Conservation (phyloP, 495 filamentous ascomycete species). For the Clohesyomyces aquaticus region DNA sequence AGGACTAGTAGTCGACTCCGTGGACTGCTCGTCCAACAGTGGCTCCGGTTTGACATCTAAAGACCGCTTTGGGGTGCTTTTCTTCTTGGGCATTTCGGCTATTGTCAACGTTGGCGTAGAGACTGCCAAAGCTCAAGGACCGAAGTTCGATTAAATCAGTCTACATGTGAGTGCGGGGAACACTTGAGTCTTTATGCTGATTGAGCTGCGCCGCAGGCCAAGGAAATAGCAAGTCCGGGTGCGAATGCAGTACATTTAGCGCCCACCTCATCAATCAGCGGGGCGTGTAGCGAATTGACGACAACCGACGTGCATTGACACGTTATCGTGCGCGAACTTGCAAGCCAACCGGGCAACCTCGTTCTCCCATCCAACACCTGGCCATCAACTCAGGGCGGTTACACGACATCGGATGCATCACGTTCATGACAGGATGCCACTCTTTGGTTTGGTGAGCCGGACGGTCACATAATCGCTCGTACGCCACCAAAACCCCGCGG, state of each 20-base stretch:
- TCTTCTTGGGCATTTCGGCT: conserved; percentile 6
- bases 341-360: too few relatives aligned
- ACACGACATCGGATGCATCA: too few relatives aligned
- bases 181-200: conserved; percentile 1
- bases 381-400: too few relatives aligned
- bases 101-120: background rate
- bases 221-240: conserved; percentile 1
- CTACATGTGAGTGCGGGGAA: background rate
- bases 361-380: too few relatives aligned
- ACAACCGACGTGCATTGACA: too few relatives aligned
- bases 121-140: background rate
- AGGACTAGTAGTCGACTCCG: conserved; percentile 11
- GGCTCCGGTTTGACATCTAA: background rate
- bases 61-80: background rate
- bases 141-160: background rate
- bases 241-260: conserved; percentile 14
- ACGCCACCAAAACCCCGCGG: too few relatives aligned
- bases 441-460: too few relatives aligned
- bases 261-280: conserved; percentile 11
- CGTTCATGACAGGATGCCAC: too few relatives aligned
- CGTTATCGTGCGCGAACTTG: too few relatives aligned
- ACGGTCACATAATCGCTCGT: too few relatives aligned
- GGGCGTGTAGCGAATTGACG: too few relatives aligned
- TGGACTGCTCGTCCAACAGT: conserved; percentile 4
- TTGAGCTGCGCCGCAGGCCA: background rate